Evolutionary conservation across 352 stramenopile genomes (phyloP).

Genomic region (Pythium brachiatum): DNA sequence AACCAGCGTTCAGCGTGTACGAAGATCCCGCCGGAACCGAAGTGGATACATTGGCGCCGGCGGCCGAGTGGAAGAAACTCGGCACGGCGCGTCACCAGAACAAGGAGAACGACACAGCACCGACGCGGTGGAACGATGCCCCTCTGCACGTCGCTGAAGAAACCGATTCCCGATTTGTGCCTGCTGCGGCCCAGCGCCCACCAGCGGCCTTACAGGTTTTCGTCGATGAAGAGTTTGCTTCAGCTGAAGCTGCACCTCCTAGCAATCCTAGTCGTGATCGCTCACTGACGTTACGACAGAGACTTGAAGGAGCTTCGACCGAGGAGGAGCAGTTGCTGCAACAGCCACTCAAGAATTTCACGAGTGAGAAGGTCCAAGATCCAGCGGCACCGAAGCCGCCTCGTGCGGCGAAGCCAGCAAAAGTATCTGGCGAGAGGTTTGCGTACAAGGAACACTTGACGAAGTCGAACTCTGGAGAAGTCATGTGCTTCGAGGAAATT

Average conservation of each 20-base stretch:
- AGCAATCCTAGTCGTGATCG: slow-evolving; percentile 33
- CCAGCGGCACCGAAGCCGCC: slow-evolving; percentile 4
- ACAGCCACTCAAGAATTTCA: slow-evolving; percentile 81
- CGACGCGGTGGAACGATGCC: slow-evolving; percentile 47
- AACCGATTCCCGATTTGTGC: not conserved
- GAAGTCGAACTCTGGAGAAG: slow-evolving; percentile 37
- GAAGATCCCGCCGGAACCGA: slow-evolving; percentile 57
- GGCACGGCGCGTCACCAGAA: slow-evolving; percentile 65
- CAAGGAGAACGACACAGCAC: slow-evolving; percentile 71
- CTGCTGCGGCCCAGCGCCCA: not conserved
- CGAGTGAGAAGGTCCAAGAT: slow-evolving; percentile 10
- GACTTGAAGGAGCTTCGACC: slow-evolving; percentile 59
- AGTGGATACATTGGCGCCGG: slow-evolving; percentile 57
- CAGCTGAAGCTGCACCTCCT: slow-evolving; percentile 12
- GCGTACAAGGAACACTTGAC: slow-evolving; percentile 47
- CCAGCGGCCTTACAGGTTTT: slow-evolving; percentile 66
- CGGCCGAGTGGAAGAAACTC: slow-evolving; percentile 68
- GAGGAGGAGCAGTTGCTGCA: slow-evolving; percentile 75
- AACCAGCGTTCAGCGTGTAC: slow-evolving; percentile 84
- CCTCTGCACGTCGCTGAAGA: not conserved
- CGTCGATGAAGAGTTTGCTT: slow-evolving; percentile 65
- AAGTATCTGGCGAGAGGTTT: slow-evolving; percentile 24
- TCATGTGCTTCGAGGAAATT: slow-evolving; percentile 81
- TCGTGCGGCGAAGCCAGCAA: slow-evolving; percentile 5
- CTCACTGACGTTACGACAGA: slow-evolving; percentile 69